Evolutionary conservation across 2,329 filamentous ascomycete genomes (phyloP), one percentile per base, ranked within the genome.

Genomic region (Alternaria viburni): DNA sequence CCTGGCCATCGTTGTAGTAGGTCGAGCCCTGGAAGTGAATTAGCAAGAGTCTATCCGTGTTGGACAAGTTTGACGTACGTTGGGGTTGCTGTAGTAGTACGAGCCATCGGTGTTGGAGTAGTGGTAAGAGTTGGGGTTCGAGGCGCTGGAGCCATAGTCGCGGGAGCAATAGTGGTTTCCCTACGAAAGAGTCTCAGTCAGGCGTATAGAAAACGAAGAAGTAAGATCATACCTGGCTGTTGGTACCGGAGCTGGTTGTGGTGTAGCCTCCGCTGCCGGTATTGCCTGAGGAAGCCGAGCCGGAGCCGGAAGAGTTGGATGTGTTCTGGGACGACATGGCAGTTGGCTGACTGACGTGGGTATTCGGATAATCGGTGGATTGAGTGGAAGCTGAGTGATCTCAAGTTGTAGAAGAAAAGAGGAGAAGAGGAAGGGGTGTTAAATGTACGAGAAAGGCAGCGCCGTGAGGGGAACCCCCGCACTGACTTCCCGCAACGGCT

Each of bases 141-240:
- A 59, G n/a, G 76, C 75, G 41, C 66, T 52, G 9, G 72, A 69
- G 55, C 78, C 77, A 63, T 79, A 79, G 67, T 82, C 79, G 54
- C 80, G 77, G 57, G 65, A 59, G 69, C 79, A 80, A 66, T 77
- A 81, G 66, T 80, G 79, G 68, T 81, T 81, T 62, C 80, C 79
- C 77, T 80, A 30, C 5, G 8, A n/a, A 55, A 2, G 21, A 26
- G 9, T 17, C 15, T 62, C 15, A 62, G 25, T 19, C 28, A 5
- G 5, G 26, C 32, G 21, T 4, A 13, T 19, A 7, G 4, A 8
- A 6, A 36, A n/a, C 4, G 15, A 36, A n/a, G 28, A 36, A 5
- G 19, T 45, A 7, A 26, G 25, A 36, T 6, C n/a, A 6, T 56
- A 51, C 61, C 30, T 77, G 74, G 63, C 75, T 78, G 67, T 81